These are phyloP conservation scores for Amphirosellinia nigrospora DNA, from an alignment of 495 filamentous ascomycete genomes.

Conservation along the genomic window DNA sequence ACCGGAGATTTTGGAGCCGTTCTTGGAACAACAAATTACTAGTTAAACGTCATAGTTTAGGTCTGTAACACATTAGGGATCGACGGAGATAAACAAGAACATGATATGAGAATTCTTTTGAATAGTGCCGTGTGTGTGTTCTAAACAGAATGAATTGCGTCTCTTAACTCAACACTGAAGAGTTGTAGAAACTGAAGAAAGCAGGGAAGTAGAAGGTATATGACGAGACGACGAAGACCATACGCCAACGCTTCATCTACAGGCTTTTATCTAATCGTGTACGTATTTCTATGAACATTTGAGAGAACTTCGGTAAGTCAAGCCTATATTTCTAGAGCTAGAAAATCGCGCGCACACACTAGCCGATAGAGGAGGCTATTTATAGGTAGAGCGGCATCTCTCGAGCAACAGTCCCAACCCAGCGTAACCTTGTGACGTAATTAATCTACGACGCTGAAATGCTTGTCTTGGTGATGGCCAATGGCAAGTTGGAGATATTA, in stretches of 20 bases:
- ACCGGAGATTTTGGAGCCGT: not conserved
- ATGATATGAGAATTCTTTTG: not conserved
- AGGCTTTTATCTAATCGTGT: not conserved
- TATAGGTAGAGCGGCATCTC: not conserved
- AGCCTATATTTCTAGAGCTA: not conserved
- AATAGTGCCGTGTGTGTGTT: not conserved
- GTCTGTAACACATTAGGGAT: not conserved
- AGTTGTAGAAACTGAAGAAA: not conserved
- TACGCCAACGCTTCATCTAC: not conserved
- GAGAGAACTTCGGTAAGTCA: not conserved
- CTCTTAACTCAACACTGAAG: not conserved
- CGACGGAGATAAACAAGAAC: not conserved
- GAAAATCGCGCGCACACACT: not conserved
- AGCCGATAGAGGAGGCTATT: not conserved
- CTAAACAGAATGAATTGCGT: not conserved
- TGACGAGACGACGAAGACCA: not conserved
- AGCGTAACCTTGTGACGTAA: conserved; percentile 12
- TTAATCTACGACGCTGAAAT: not conserved
- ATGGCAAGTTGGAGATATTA: not conserved
- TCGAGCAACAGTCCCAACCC: not conserved
- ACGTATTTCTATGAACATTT: not conserved
- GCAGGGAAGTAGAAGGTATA: not conserved
- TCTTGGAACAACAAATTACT: not conserved
- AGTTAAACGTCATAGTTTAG: no score
- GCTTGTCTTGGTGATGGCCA: not conserved